Conservation (phyloP, 2,329 filamentous ascomycete species). For the Xylariaceae sp. region DNA sequence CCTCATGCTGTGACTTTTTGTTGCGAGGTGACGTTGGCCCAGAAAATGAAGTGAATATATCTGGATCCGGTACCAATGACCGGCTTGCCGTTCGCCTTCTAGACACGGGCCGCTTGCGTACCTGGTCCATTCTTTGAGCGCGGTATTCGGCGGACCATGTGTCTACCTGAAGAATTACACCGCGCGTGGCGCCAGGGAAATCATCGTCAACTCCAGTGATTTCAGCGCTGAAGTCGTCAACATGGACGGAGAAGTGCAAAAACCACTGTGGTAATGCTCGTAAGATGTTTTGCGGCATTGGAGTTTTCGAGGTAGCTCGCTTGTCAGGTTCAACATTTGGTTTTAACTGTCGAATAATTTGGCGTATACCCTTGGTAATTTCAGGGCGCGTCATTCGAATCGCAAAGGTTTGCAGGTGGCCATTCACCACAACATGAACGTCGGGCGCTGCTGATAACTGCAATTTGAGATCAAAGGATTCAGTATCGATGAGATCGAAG, state of each 20-base stretch:
- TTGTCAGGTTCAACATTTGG: slow-evolving; percentile 63
- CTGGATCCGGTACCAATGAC: slow-evolving; percentile 64
- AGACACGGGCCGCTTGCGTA: slow-evolving; percentile 48
- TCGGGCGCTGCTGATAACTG: slow-evolving; percentile 82
- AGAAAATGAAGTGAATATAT: slow-evolving; percentile 49
- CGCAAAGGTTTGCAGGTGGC: slow-evolving; percentile 78
- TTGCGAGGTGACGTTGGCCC: slow-evolving; percentile 44
- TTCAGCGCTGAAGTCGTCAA: slow-evolving; percentile 83
- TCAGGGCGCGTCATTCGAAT: slow-evolving; percentile 87
- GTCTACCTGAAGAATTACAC: slow-evolving; percentile 79
- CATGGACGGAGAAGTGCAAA: slow-evolving; percentile 75
- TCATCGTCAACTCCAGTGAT: slow-evolving; percentile 81
- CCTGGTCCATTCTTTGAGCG: slow-evolving; percentile 66
- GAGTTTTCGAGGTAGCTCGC: slow-evolving; percentile 42
- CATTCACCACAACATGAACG: slow-evolving; percentile 72
- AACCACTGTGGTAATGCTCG: slow-evolving; percentile 80
- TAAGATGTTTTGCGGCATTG: slow-evolving; percentile 61
- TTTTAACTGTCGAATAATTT: slow-evolving; percentile 81
- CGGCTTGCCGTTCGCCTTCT: slow-evolving; percentile 71
- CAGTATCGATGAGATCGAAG: slow-evolving; percentile 81
- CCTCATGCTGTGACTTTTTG: slow-evolving; percentile 49
- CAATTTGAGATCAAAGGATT: slow-evolving; percentile 80
- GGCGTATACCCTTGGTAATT: slow-evolving; percentile 84
- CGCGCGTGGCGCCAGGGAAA: slow-evolving; percentile 75
- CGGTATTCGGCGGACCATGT: slow-evolving; percentile 86